phyloP scores from a whole-genome alignment of 2,329 filamentous ascomycete genomes.

The Diaporthe eres region DNA sequence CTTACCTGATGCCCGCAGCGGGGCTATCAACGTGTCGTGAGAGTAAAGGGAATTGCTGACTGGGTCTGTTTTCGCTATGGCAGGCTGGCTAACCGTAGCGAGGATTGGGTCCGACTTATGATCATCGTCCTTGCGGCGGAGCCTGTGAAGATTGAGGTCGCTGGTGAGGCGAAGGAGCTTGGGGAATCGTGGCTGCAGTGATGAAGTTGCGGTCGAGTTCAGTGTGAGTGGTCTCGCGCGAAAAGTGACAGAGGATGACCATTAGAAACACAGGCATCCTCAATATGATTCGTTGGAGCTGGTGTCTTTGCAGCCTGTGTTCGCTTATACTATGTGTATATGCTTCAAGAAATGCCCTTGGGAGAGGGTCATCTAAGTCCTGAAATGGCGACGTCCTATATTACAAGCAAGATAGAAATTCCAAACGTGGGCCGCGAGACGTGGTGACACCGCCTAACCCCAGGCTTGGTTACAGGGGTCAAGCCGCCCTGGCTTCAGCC shows the following conservation, averaged over 20 bases:
- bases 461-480: not conserved
- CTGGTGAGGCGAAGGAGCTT: conserved; percentile 31
- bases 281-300: no score
- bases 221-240: not conserved
- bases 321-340: not conserved
- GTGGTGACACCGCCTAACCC: no score
- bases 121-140: conserved; percentile 34
- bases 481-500: not conserved
- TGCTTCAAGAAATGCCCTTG: not conserved
- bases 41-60: not conserved
- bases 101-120: conserved; percentile 37
- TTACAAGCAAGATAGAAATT: not conserved
- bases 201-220: not conserved
- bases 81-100: conserved; percentile 39
- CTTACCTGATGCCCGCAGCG: not conserved
- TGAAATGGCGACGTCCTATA: not conserved
- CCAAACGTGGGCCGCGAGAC: not conserved
- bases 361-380: not conserved
- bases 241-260: no score
- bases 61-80: not conserved
- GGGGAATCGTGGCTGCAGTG: conserved; percentile 38
- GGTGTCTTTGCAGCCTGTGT: no score
- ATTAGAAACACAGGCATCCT: no score
- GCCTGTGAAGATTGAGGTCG: conserved; percentile 14
- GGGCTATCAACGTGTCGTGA: not conserved